Evolutionary conservation across 2,329 filamentous ascomycete species (phyloP), one percentile per base, ranked within the genome.

Genomic region (Botrytis pseudocinerea): DNA sequence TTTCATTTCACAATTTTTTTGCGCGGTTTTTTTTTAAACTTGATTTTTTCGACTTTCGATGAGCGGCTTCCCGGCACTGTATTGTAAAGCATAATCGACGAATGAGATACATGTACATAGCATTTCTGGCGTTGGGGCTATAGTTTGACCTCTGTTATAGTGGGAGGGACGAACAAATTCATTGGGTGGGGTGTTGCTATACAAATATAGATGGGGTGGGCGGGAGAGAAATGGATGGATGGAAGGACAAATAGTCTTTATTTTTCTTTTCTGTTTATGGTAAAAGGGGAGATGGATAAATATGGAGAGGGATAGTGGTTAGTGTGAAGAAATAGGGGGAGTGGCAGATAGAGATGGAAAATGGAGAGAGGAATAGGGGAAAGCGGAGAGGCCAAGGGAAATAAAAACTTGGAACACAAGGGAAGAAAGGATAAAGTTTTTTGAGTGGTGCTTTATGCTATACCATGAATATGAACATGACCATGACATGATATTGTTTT

Each of bases 21-120:
- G 64, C 64, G 35, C 32, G 20, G 35, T n/a, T 7, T 10, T 38
- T 51, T 66, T 54, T 32, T 32, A 3, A 32, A 44, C 16, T 66
- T n/a, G 20, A 14, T 38, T 66, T 46, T 44, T 20, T 66, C 64
- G 64, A 54, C 38, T 14, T 66, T 40, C 64, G 64, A 66, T 66
- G 64, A 66, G 46, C 64, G 42, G 28, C 42, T 40, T n/a, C 35
- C 18, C 64, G 32, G 63, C 63, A 51, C 14, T 68, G 64, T 46
- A 54, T 64, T 48, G 62, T 28, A 40, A 66, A 54, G 46, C 64
- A 68, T 68, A 68, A 68, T 68, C 64, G 46, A 68, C 35, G 25
- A 68, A 68, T 42, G 64, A 68, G 64, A 54, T 54, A 68, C 48
- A 68, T 72, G 70, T 72, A 72, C 51, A 72, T 72, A 72, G 70